These are phyloP conservation scores for Blastomyces percursus DNA, from an alignment of 2,329 filamentous ascomycete species.

Conservation along the genomic window DNA sequence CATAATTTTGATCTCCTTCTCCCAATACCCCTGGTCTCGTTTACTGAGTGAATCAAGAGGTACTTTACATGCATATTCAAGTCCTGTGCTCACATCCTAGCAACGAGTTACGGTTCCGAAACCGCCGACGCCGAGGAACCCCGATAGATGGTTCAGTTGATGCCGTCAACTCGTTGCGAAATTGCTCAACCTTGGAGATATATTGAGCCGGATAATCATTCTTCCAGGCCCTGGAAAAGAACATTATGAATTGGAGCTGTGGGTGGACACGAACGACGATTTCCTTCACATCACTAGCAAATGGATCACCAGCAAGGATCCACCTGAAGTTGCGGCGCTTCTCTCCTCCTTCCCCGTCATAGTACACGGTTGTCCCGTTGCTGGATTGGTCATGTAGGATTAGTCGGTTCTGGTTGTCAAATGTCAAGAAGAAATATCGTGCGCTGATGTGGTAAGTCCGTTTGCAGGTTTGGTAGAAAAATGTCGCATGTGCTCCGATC, in stretches of 20 bases:
- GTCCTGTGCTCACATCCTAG: constrained; percentile 1
- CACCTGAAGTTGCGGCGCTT: not conserved
- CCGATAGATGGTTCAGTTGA: not conserved
- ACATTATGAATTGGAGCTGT: not conserved
- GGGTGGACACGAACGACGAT: not conserved
- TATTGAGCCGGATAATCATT: not conserved
- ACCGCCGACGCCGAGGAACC: not conserved
- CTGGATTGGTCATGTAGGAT: not conserved
- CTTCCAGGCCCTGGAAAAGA: not conserved
- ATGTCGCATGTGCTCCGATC: not conserved
- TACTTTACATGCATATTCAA: not conserved
- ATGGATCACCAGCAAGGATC: not conserved
- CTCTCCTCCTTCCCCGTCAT: not conserved
- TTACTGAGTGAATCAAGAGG: not conserved
- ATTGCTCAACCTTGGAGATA: not conserved
- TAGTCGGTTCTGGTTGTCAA: constrained; percentile 3
- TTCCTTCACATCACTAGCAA: not conserved
- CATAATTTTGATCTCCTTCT: constrained; percentile 2
- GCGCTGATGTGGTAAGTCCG: not conserved
- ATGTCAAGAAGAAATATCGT: not conserved
- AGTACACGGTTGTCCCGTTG: not conserved
- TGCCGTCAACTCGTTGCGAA: not conserved
- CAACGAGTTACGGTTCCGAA: not conserved
- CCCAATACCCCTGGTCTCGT: not conserved
- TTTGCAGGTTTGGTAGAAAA: not conserved